Conservation (phyloP, 2,329 filamentous ascomycete genomes). For the Fusarium sp. region DNA sequence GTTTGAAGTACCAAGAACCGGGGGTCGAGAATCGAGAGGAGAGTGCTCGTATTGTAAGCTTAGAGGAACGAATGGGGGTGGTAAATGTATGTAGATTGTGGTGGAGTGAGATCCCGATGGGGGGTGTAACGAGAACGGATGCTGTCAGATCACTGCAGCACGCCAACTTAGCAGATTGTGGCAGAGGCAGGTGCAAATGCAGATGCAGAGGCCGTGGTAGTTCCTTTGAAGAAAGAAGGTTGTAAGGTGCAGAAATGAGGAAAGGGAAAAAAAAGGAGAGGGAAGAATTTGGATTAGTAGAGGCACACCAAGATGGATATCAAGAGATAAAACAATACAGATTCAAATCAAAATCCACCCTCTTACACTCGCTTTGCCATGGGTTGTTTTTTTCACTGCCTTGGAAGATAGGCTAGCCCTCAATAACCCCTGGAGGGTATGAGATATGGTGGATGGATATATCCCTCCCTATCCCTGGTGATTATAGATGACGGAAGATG, state of each 20-base stretch:
- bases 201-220: conserved; percentile 6
- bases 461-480: conserved; percentile 25
- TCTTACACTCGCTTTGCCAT: conserved; percentile 12
- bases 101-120: conserved; percentile 32
- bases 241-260: background rate
- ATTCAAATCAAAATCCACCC: conserved; percentile 2
- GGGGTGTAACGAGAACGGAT: conserved; percentile 31
- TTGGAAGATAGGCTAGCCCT: conserved; percentile 43
- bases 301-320: background rate
- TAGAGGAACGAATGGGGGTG: conserved; percentile 29
- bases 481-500: conserved; percentile 40
- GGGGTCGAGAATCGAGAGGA: conserved; percentile 19
- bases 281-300: background rate
- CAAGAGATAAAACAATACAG: conserved; percentile 8
- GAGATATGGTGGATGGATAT: conserved; percentile 2
- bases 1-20: conserved; percentile 24
- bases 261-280: background rate
- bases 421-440: conserved; percentile 27
- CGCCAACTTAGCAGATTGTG: background rate
- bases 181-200: conserved; percentile 8
- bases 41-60: conserved; percentile 35
- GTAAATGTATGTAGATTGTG: conserved; percentile 20
- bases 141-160: conserved; percentile 6
- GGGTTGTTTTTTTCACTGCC: conserved; percentile 26
- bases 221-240: conserved; percentile 10